A percentile compares a stretch with the other conserved stretches of the same genome.
Conservation (phyloP, 108 stramenopile genomes). For the Epithemia pelagica region DNA sequence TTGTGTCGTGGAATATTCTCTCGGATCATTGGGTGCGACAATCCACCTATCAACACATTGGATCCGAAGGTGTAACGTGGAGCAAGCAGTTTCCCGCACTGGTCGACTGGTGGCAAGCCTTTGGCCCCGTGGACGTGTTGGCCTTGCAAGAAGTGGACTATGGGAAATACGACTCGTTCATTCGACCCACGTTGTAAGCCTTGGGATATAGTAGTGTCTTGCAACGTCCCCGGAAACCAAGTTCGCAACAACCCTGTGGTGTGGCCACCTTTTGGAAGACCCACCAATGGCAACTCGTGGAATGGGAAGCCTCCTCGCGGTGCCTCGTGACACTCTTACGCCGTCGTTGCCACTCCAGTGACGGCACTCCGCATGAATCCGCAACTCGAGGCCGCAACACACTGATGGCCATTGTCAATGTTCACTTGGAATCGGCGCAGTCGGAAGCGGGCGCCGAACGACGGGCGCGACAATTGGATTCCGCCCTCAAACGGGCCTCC, state of each 20-base stretch:
- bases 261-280: conserved; percentile 10
- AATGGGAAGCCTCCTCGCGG: neutral
- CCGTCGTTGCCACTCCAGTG: too few relatives aligned
- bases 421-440: conserved; percentile 5
- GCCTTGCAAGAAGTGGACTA: conserved; percentile 14
- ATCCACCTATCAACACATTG: conserved; percentile 8
- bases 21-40: conserved; percentile 11
- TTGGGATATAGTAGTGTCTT: conserved; percentile 7
- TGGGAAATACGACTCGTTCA: neutral
- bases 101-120: conserved; percentile 1
- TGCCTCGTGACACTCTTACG: neutral
- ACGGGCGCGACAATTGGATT: conserved; percentile 14
- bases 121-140: conserved; percentile 9
- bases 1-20: conserved; percentile 15
- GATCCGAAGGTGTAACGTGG: neutral
- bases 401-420: conserved; percentile 7
- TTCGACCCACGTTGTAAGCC: neutral
- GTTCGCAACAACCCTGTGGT: conserved; percentile 1
- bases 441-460: neutral
- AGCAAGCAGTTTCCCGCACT: conserved; percentile 5
- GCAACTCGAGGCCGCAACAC: too few relatives aligned
- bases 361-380: too few relatives aligned
- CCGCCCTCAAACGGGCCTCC: conserved; percentile 8
- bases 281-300: neutral
- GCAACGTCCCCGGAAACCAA: conserved; percentile 5